A percentile compares a stretch with the other conserved stretches of the same genome.
Evolutionary conservation across 1,284 basidiomycete species (phyloP).

Genomic region (Apiotrichum mycotoxinovorans): DNA sequence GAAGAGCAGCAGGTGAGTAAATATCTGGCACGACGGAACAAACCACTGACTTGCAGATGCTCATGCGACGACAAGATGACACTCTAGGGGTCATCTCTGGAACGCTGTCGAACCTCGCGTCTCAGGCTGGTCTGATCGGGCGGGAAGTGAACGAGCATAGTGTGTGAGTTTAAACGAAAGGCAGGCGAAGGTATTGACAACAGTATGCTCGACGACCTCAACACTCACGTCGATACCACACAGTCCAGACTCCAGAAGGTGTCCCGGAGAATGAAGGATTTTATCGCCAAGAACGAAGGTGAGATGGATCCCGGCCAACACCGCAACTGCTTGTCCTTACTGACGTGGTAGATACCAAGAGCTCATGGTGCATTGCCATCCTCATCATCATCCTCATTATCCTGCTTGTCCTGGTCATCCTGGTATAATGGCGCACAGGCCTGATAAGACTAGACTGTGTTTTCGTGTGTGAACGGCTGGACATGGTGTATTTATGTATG

Average conservation of each 20-base stretch:
- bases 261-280: conserved; percentile 69
- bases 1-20: conserved; percentile 74
- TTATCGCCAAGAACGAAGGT: conserved; percentile 80
- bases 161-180: conserved; percentile 60
- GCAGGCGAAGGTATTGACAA: background rate
- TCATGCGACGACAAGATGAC: conserved; percentile 78
- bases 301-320: conserved; percentile 14
- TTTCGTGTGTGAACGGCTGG: too few relatives aligned
- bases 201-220: conserved; percentile 80
- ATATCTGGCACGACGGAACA: too few relatives aligned
- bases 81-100: conserved; percentile 80
- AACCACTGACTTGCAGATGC: conserved; percentile 56
- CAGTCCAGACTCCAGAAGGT: conserved; percentile 67
- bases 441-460: too few relatives aligned
- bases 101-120: conserved; percentile 70
- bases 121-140: conserved; percentile 87
- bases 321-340: background rate
- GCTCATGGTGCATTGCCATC: conserved; percentile 64
- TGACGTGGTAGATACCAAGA: conserved; percentile 60
- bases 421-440: conserved; percentile 45
- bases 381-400: conserved; percentile 56
- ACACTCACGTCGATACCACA: conserved; percentile 67
- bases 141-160: conserved; percentile 81
- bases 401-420: conserved; percentile 56
- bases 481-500: too few relatives aligned